A percentile compares a stretch with the other conserved stretches of the same genome.
These are phyloP conservation scores for Zymoseptoria tritici DNA, from an alignment of 2,329 filamentous ascomycete genomes.

Conservation along the genomic window DNA sequence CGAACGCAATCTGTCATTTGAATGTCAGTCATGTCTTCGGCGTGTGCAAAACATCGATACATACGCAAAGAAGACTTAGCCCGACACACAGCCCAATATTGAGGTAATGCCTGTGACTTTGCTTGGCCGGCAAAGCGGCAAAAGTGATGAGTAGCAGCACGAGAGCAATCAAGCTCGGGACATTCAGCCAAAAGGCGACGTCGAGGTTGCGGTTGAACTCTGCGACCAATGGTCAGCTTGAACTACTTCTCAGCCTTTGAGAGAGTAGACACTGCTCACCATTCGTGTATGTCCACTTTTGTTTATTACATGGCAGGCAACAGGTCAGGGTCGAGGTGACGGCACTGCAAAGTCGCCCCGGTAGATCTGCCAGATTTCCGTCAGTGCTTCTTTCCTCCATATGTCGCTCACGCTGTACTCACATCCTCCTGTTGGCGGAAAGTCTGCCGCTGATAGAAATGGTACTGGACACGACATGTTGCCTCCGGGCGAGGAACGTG, in stretches of 20 bases:
- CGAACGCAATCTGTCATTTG: slow-evolving; percentile 73
- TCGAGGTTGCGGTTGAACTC: slow-evolving; percentile 7
- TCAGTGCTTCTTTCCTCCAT: not conserved
- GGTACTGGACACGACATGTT: slow-evolving; percentile 52
- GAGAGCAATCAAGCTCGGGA: slow-evolving; percentile 62
- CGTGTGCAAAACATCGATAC: slow-evolving; percentile 71
- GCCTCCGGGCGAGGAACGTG: slow-evolving; percentile 26
- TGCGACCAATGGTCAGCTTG: slow-evolving; percentile 44
- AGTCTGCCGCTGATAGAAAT: slow-evolving; percentile 54
- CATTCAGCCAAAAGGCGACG: slow-evolving; percentile 54
- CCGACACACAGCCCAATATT: slow-evolving; percentile 81
- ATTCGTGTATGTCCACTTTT: slow-evolving; percentile 62
- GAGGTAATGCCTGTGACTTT: slow-evolving; percentile 69
- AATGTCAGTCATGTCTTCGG: slow-evolving; percentile 34
- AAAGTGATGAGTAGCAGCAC: slow-evolving; percentile 70
- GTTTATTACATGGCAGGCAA: slow-evolving; percentile 83
- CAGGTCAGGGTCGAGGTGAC: slow-evolving; percentile 50
- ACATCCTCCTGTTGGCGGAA: slow-evolving; percentile 62
- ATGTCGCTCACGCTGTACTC: slow-evolving; percentile 32
- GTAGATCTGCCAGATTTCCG: slow-evolving; percentile 17
- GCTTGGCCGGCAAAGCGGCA: slow-evolving; percentile 62
- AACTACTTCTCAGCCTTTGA: slow-evolving; percentile 70
- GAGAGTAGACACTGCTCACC: slow-evolving; percentile 35
- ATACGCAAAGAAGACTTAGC: slow-evolving; percentile 63
- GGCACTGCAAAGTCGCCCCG: slow-evolving; percentile 50